These are phyloP conservation scores for Coniochaeta hoffmannii DNA, from an alignment of 2,329 filamentous ascomycete genomes.

Conservation along the genomic window DNA sequence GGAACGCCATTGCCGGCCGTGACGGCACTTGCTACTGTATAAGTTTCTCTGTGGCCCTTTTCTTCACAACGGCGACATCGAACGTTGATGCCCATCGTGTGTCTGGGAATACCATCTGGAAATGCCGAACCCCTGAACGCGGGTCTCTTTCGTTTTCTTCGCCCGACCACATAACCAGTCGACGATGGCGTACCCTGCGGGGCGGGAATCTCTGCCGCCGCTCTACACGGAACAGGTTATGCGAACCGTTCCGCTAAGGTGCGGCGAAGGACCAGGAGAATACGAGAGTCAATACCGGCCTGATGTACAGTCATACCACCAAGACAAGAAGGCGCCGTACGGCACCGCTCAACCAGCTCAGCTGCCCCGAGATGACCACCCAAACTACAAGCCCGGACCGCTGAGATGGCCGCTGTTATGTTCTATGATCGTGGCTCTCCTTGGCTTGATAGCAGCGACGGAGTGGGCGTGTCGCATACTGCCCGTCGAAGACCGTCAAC, in stretches of 20 bases:
- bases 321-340: conserved; percentile 5
- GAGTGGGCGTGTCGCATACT: conserved; percentile 8
- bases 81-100: too few species aligned
- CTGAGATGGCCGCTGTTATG: conserved; percentile 11
- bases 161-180: too few species aligned
- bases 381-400: conserved; percentile 12
- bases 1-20: background rate
- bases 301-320: background rate
- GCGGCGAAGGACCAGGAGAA: background rate
- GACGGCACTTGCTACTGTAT: too few species aligned
- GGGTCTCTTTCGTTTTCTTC: too few species aligned
- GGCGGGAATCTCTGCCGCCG: background rate
- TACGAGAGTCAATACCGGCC: background rate
- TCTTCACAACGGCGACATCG: too few species aligned
- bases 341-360: conserved; percentile 22
- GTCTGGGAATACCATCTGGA: too few species aligned
- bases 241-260: background rate
- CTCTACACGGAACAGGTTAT: background rate
- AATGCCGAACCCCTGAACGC: too few species aligned
- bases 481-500: conserved; percentile 8
- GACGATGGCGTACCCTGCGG: background rate
- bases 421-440: conserved; percentile 3
- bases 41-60: too few species aligned
- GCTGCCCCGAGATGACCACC: conserved; percentile 17
- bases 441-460: conserved; percentile 6